Base-by-base conservation (phyloP, 768 basidiomycete genomes). In the Tulasnella sp. region DNA sequence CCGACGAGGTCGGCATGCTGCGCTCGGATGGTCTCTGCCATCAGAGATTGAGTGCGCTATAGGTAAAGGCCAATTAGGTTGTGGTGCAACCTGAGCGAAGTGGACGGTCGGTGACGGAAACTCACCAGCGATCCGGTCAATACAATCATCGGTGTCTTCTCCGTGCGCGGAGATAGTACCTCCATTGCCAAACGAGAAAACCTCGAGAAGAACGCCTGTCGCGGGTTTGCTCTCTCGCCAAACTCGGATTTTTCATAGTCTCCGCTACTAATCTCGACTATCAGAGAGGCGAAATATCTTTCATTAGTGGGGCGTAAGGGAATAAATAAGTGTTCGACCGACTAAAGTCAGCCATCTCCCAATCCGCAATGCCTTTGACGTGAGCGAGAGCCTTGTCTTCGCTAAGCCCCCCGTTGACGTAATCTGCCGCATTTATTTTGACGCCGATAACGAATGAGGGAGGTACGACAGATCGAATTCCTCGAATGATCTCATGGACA, bases 391-490 rank as follows among this genome's bases (percentile, higher is more conserved):
- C 84, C 24, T 77, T 72, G 29, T 68, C 67, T 32, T 68, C 66
- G 32, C 55, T 63, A 13, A 68, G 30, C 19, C 66, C 70, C 7
- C 71, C 63, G 32, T 73, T 68, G 9, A 78, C 73, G 64, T 88
- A 92, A 68, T 93, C 90, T 1, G 81, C 81, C 2, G 84, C 80
- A 66, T 87, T 94, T 21, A 94, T 71, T 67, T 94, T 94, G 64
- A 94, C 71, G 9, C 86, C 85, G 10, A 94, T 54, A 13, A 84
- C 72, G 67, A 93, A 93, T n/a, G 77, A 68, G 2, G 69, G 62
- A 0, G 84, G 79, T 23, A 79, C 77, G 2, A 70, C 69, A 10
- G 68, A 69, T 30, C 87, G 81, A 48, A 90, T 86, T 2, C 70
- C 72, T 3, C 68, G 61, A 1, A 83, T 72, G 44, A 89, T 80